Evolutionary conservation across 495 filamentous ascomycete species (phyloP).

Genomic region (Hyaloscypha finlandica): DNA sequence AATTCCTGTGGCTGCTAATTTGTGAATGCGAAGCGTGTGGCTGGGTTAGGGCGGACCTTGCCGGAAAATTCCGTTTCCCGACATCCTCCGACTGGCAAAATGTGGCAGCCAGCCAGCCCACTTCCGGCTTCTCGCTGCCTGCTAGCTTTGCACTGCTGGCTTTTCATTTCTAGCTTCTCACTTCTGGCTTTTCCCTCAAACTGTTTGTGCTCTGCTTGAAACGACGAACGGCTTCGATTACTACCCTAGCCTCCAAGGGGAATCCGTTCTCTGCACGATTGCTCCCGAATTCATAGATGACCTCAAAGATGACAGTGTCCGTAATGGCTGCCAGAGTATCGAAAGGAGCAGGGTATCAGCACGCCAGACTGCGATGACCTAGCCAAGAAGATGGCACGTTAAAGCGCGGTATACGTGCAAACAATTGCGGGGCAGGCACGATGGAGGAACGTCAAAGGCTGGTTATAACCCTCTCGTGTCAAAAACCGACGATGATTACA

Average conservation of each 20-base stretch:
- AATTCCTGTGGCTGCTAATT: slow-evolving; percentile 6
- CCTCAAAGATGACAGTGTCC: slow-evolving; percentile 1
- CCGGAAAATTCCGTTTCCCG: slow-evolving; percentile 18
- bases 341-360: slow-evolving; percentile 1
- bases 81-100: slow-evolving; percentile 19
- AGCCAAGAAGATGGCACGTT: slow-evolving; percentile 9
- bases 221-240: slow-evolving; percentile 20
- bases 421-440: slow-evolving; percentile 16
- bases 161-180: slow-evolving; percentile 3
- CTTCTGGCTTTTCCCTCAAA: too few species aligned
- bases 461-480: slow-evolving; percentile 9
- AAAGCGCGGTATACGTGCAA: slow-evolving; percentile 3
- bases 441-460: slow-evolving; percentile 23
- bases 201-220: slow-evolving; percentile 10
- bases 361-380: too few species aligned
- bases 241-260: slow-evolving; percentile 15
- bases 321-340: slow-evolving; percentile 4
- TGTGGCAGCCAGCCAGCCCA: slow-evolving; percentile 16
- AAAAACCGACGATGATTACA: slow-evolving; percentile 21
- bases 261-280: slow-evolving; percentile 7
- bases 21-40: slow-evolving; percentile 12
- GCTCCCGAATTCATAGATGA: slow-evolving; percentile 6
- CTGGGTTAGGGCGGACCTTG: slow-evolving; percentile 15
- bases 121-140: slow-evolving; percentile 21
- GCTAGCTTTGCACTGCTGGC: slow-evolving; percentile 5